Conservation (phyloP, 2,329 filamentous ascomycete genomes). For the Fusarium nelsonii region DNA sequence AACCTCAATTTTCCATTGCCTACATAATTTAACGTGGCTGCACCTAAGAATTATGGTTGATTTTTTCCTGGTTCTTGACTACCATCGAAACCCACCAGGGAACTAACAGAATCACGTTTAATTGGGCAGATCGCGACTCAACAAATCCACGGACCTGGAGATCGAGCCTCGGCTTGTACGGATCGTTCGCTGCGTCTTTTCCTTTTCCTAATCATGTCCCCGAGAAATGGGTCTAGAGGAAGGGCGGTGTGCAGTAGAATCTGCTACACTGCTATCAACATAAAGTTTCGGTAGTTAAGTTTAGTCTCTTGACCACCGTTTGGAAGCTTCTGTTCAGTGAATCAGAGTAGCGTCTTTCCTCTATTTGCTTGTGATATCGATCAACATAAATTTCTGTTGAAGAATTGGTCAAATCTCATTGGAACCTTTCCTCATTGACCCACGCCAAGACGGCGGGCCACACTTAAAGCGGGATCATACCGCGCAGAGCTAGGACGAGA, state of each 20-base stretch:
- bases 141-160: slow-evolving; percentile 1
- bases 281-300: slow-evolving; percentile 1
- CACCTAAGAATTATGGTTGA: not conserved
- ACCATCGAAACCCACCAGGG: not conserved
- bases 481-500: not conserved
- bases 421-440: not conserved
- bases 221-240: not conserved
- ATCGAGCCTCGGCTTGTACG: not conserved
- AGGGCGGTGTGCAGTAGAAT: not conserved
- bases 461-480: not conserved
- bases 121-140: slow-evolving; percentile 8
- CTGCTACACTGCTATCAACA: not conserved
- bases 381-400: not conserved
- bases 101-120: not conserved
- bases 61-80: not conserved
- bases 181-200: not conserved
- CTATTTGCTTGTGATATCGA: slow-evolving; percentile 3
- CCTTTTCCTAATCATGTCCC: too few species aligned
- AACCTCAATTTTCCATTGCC: not conserved
- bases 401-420: not conserved
- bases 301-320: not conserved
- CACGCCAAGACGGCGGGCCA: not conserved
- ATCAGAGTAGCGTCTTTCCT: not conserved
- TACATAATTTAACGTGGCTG: not conserved
- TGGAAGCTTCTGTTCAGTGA: not conserved